Evolutionary conservation across 768 basidiomycete genomes (phyloP).

Genomic region (Lactarius pseudohatsudake): DNA sequence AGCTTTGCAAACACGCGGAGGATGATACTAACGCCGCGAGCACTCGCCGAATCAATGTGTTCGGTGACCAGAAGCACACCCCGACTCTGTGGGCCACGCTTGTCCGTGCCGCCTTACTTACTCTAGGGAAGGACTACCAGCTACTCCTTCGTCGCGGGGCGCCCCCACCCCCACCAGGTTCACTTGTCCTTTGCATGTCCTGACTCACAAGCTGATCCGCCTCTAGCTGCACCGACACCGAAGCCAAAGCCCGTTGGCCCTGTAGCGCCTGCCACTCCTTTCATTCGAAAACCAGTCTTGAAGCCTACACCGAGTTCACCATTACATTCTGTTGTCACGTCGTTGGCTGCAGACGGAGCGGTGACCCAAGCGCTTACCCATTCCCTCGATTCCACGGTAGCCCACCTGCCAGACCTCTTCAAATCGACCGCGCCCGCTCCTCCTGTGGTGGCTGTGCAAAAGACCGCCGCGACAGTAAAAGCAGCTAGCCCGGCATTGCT

Average conservation of each 20-base stretch:
- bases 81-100: constrained; percentile 65
- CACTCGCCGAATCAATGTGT: constrained; percentile 53
- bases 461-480: constrained; percentile 32
- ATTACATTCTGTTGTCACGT: constrained; percentile 50
- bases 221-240: constrained; percentile 34
- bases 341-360: constrained; percentile 56
- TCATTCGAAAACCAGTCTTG: constrained; percentile 46
- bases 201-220: constrained; percentile 25
- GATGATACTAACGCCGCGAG: constrained; percentile 43
- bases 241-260: constrained; percentile 39
- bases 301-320: constrained; percentile 49
- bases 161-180: constrained; percentile 34
- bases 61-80: constrained; percentile 65
- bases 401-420: constrained; percentile 52
- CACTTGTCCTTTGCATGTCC: not conserved
- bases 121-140: constrained; percentile 71
- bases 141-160: constrained; percentile 59
- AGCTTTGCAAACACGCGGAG: constrained; percentile 54
- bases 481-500: constrained; percentile 15
- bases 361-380: constrained; percentile 44
- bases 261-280: constrained; percentile 40
- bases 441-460: constrained; percentile 31
- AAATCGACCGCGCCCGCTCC: constrained; percentile 25
- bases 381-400: constrained; percentile 49
- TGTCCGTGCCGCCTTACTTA: constrained; percentile 55